phyloP scores from a whole-genome alignment of 2,329 filamentous ascomycete species.

The Lecanicillium sp. region DNA sequence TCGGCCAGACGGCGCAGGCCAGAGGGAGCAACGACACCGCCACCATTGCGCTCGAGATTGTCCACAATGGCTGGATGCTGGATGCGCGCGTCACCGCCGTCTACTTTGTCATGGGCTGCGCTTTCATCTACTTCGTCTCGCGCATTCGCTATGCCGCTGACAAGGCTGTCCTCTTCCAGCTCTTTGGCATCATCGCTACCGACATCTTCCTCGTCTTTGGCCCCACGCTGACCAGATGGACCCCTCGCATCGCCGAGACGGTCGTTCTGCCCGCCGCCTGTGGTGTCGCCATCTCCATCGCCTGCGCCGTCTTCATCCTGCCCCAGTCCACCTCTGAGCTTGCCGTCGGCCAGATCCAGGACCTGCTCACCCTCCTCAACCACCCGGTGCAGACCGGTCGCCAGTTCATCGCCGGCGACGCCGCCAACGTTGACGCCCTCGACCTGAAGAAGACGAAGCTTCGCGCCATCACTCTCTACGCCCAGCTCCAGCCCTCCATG shows the following conservation, averaged over 20 bases:
- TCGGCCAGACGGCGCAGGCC: constrained; percentile 27
- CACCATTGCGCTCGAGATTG: constrained; percentile 23
- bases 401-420: constrained; percentile 17
- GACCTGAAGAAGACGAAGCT: constrained; percentile 23
- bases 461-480: constrained; percentile 30
- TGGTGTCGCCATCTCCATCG: constrained; percentile 38
- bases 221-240: constrained; percentile 36
- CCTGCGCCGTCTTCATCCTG: constrained; percentile 40
- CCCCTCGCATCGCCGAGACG: constrained; percentile 30
- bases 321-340: constrained; percentile 43
- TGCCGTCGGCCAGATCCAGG: constrained; percentile 30
- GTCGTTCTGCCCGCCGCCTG: constrained; percentile 41
- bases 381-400: constrained; percentile 27
- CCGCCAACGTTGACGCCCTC: constrained; percentile 19
- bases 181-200: constrained; percentile 41
- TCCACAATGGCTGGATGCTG: constrained; percentile 41
- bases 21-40: constrained; percentile 18
- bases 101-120: constrained; percentile 31
- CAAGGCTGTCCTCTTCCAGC: constrained; percentile 37
- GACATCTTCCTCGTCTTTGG: constrained; percentile 40
- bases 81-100: constrained; percentile 38
- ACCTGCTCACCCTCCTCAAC: constrained; percentile 27
- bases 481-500: constrained; percentile 32
- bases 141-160: constrained; percentile 39
- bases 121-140: constrained; percentile 39